Evolutionary conservation across 1,139 yeast genomes (phyloP), one percentile per base, ranked within the genome.

Genomic region (Blastobotrys petasosporus): DNA sequence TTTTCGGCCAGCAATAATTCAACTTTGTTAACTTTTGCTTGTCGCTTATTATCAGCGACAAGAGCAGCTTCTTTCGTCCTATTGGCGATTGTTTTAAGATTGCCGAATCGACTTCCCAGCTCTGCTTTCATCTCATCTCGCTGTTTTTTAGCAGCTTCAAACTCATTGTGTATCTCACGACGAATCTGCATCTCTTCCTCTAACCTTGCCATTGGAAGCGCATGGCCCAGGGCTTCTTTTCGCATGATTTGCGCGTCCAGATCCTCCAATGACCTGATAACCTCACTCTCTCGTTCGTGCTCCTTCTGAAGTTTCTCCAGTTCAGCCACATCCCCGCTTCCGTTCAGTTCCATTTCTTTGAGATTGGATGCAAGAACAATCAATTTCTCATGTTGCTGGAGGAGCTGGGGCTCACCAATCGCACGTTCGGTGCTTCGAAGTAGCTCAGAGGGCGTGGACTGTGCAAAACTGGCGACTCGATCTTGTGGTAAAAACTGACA

Each of bases 401-500:
- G 63, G 52, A 90, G 66, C 35, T 75, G 71, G 1, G 80, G 79
- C 47, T 79, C 70, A 8, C 86, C 87, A 34, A 88, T 76, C 0
- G 97, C 88, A 47, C 94, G 70, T 59, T 88, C 87, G 1, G 95
- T 86, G 58, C 86, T 95, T 31, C 73, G 60, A 9, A 94, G 69
- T 9, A 92, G 67, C 52, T 80, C 80, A 51, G 84, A 90, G 0
- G 95, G 85, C 12, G 85, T 76, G 51, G 87, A 68, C 4, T 82
- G 78, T 0, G 97, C 95, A 69, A 94, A 94, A 54, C 87, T 90
- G 1, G 95, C 92, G 7, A 92, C 98, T 53, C 94, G 74, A 58
- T 92, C 98, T 61, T 94, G 99, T 0, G 98, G 96, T 44, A 94
- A 67, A 60, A 94, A 94, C 61, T 92, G 97, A 59, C 98, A 92